These are phyloP conservation scores for Solanum paucissectum DNA, from an alignment of 257 asterid genomes.

Conservation along the genomic window DNA sequence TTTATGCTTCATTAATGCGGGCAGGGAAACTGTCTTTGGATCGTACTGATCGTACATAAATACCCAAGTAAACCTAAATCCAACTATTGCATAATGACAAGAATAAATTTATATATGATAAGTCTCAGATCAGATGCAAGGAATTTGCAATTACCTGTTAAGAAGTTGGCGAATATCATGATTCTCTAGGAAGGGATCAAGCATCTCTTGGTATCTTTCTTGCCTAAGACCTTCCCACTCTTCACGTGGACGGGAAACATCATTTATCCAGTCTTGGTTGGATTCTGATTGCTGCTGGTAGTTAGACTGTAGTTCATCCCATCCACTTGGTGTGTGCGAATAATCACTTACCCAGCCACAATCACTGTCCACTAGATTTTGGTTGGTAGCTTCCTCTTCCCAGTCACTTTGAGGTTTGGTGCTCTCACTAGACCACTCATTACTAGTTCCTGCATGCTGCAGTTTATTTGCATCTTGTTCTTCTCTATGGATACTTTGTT, in stretches of 20 bases:
- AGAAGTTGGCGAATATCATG: slow-evolving; percentile 67
- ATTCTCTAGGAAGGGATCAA: slow-evolving; percentile 59
- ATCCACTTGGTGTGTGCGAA: slow-evolving; percentile 29
- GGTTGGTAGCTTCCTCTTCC: slow-evolving; percentile 12
- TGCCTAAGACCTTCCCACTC: slow-evolving; percentile 87
- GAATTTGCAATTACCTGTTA: slow-evolving; percentile 35
- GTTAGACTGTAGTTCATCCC: slow-evolving; percentile 47
- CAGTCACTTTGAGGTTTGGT: slow-evolving; percentile 11
- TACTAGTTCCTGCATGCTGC: slow-evolving; percentile 9
- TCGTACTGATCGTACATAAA: not conserved
- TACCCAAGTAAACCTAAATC: not conserved
- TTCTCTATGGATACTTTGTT: not conserved
- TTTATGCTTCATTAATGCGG: not conserved
- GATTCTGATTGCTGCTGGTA: slow-evolving; percentile 20
- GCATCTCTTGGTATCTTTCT: slow-evolving; percentile 91
- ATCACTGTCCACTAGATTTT: slow-evolving; percentile 20
- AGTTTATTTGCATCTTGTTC: slow-evolving; percentile 9
- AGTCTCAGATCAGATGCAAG: not conserved
- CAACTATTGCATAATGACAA: not conserved
- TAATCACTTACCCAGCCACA: slow-evolving; percentile 39
- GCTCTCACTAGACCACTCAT: slow-evolving; percentile 11
- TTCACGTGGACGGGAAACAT: slow-evolving; percentile 82
- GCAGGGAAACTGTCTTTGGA: not conserved
- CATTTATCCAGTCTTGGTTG: slow-evolving; percentile 56
- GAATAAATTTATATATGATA: not conserved